phyloP scores from a whole-genome alignment of 192 early-diverging fungal species.

The Coemansia sp. region DNA sequence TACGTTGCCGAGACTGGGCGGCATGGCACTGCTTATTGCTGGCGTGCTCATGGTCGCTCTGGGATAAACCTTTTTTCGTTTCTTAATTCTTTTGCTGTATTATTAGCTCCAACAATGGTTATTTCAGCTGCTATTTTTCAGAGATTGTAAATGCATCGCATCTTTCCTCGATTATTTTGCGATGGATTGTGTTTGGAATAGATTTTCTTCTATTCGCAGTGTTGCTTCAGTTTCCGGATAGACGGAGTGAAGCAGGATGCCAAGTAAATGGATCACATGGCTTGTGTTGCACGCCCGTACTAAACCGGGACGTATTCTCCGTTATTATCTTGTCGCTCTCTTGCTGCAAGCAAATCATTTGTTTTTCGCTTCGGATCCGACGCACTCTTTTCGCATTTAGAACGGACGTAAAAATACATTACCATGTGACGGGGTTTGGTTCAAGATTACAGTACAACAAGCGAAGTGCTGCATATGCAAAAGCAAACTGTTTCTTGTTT shows the following conservation, averaged over 20 bases:
- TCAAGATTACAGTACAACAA: no score
- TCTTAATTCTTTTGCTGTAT: background rate
- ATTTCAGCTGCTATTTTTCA: background rate
- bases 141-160: background rate
- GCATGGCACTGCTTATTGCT: constrained; percentile 40
- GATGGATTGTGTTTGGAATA: no score
- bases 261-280: no score
- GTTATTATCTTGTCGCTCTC: background rate
- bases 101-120: background rate
- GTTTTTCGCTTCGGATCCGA: background rate
- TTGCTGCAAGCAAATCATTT: background rate
- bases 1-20: constrained; percentile 27
- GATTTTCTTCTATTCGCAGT: no score
- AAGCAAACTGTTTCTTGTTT: no score
- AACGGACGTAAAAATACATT: no score
- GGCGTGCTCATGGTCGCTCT: constrained; percentile 55
- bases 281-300: background rate
- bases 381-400: background rate
- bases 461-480: no score
- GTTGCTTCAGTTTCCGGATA: no score
- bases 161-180: background rate
- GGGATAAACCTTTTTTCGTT: constrained; percentile 18
- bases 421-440: no score
- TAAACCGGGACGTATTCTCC: background rate
- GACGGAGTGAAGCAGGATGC: no score